Percentiles rank a stretch among this genome's conserved stretches.
Conservation (phyloP, 148 eudicot genomes). For the Cornus controversa region DNA sequence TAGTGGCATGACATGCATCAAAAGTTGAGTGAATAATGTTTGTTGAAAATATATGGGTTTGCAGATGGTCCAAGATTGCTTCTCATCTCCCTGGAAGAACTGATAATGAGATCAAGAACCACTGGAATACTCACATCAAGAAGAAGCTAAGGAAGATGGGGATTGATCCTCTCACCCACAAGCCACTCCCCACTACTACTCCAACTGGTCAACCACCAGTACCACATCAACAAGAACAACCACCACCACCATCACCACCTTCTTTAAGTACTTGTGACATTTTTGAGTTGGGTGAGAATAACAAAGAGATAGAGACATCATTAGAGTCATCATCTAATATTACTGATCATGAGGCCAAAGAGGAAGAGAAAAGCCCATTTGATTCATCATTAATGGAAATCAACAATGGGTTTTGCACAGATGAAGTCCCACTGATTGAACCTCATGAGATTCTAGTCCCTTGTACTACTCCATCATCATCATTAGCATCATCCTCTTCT, state of each 20-base stretch:
- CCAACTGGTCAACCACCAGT: constrained; percentile 12
- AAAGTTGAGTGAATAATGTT: not conserved
- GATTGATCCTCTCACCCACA: constrained; percentile 58
- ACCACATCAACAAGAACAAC: too few relatives aligned
- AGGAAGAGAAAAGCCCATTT: constrained; percentile 6
- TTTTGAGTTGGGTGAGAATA: not conserved
- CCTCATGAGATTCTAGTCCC: constrained; percentile 43
- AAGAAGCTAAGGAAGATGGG: constrained; percentile 61
- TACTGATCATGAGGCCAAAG: not conserved
- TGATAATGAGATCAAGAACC: constrained; percentile 61
- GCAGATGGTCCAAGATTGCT: constrained; percentile 66
- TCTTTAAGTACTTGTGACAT: not conserved
- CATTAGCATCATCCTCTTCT: constrained; percentile 16
- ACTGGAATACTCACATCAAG: constrained; percentile 65
- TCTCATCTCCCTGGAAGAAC: constrained; percentile 64
- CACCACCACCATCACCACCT: too few relatives aligned
- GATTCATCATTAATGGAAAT: constrained; percentile 19
- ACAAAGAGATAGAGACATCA: constrained; percentile 1
- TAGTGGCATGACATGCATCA: not conserved
- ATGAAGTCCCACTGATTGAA: constrained; percentile 53
- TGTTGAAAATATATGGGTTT: not conserved
- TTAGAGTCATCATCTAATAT: not conserved
- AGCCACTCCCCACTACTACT: constrained; percentile 30
- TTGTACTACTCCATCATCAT: constrained; percentile 14
- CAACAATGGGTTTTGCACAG: constrained; percentile 41